These are phyloP conservation scores for Leersia perrieri DNA, from an alignment of 176 grass and related monocot genomes.

Conservation along the genomic window DNA sequence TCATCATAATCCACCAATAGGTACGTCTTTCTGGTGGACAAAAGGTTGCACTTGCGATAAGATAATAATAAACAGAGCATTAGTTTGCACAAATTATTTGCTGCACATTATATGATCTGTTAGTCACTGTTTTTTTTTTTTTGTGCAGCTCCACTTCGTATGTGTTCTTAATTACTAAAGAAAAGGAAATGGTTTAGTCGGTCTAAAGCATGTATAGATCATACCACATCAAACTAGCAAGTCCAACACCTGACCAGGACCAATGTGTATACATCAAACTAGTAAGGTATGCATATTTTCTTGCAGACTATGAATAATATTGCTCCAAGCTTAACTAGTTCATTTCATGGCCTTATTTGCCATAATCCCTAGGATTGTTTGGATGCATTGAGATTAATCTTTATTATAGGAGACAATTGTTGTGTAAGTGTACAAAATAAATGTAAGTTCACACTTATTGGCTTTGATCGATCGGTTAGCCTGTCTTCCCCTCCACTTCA, in stretches of 20 bases:
- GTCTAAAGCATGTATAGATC: not conserved
- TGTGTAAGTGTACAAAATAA: not conserved
- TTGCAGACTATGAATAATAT: not conserved
- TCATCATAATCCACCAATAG: slow-evolving; percentile 36
- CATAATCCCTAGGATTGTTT: not conserved
- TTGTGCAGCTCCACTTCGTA: not conserved
- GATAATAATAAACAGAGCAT: not conserved
- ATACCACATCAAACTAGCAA: not conserved
- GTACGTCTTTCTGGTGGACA: slow-evolving; percentile 24
- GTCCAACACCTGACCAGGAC: not conserved
- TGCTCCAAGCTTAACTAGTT: not conserved
- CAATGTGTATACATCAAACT: not conserved
- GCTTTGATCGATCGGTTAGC: no score
- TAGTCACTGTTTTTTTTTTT: slow-evolving; percentile 16
- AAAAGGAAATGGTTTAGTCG: not conserved
- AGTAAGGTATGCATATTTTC: not conserved
- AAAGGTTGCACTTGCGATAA: slow-evolving; percentile 19
- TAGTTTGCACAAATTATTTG: slow-evolving; percentile 17
- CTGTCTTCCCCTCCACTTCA: no score
- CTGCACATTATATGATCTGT: not conserved
- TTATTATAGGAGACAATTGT: not conserved
- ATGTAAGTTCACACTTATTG: not conserved
- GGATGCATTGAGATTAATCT: not conserved
- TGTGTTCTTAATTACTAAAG: not conserved
- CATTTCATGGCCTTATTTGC: not conserved